A percentile compares a stretch with the other conserved stretches of the same genome.
Evolutionary conservation across 306 rosid species (phyloP).

Genomic region (Dalbergia cultrata): DNA sequence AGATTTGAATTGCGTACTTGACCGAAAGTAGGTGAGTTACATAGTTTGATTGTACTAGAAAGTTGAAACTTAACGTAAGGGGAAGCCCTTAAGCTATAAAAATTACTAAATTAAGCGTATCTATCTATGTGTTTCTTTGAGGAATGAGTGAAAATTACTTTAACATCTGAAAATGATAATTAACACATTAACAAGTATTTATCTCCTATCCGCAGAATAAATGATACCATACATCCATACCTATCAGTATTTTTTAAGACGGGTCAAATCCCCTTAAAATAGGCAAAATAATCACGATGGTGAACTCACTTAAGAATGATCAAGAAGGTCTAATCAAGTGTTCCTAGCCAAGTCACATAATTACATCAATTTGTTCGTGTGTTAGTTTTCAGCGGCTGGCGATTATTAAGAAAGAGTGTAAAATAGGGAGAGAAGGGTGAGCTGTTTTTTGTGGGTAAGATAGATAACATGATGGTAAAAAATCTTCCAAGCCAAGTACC

Average conservation of each 20-base stretch:
- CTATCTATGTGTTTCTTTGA: neutral
- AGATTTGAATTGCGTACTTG: neutral
- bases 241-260: neutral
- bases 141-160: slow-evolving; percentile 1
- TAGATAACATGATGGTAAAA: no score
- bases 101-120: no score
- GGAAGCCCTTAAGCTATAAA: neutral
- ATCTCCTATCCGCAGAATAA: no score
- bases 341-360: no score
- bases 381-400: neutral
- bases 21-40: slow-evolving; percentile 11
- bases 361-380: no score
- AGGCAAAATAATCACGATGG: neutral
- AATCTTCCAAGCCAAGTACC: no score
- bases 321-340: neutral
- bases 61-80: neutral
- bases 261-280: neutral
- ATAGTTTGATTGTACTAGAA: neutral
- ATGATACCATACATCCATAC: no score
- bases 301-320: neutral
- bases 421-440: neutral
- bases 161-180: slow-evolving; percentile 1
- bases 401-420: neutral
- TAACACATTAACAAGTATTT: neutral
- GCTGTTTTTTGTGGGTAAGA: neutral